phyloP scores from a whole-genome alignment of 169 alveolate genomes.

The Hepatocystis sp. region DNA sequence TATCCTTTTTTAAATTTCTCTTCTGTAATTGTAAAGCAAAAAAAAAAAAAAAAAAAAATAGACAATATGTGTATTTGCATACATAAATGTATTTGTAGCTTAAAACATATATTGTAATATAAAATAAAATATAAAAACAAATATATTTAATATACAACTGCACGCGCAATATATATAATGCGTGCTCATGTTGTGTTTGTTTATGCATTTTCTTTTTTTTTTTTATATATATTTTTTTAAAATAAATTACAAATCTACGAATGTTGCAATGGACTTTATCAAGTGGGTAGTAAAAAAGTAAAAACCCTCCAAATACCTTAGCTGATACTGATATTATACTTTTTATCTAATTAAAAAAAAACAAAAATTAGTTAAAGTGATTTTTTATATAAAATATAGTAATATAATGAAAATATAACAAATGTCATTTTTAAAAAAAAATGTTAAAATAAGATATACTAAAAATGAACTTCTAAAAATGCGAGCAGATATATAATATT shows the following conservation, averaged over 20 bases:
- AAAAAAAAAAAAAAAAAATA: not conserved
- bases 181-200: too few relatives aligned
- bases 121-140: too few relatives aligned
- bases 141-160: too few relatives aligned
- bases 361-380: constrained; percentile 5
- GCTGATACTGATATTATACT: constrained; percentile 52
- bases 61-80: too few relatives aligned
- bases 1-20: constrained; percentile 46
- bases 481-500: too few relatives aligned
- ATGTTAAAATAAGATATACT: not conserved
- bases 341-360: constrained; percentile 41
- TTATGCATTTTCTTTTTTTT: not conserved
- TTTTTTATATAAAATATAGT: too few relatives aligned
- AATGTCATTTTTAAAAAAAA: not conserved
- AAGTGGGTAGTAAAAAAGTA: constrained; percentile 74
- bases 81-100: not conserved
- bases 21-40: constrained; percentile 12
- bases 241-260: constrained; percentile 58
- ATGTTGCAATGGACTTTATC: constrained; percentile 76
- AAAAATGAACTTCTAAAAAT: not conserved
- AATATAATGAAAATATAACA: not conserved
- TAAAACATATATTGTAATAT: not conserved
- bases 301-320: constrained; percentile 71
- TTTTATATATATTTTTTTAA: constrained; percentile 6
- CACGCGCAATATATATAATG: too few relatives aligned